These are phyloP conservation scores for Lepidopterella palustris DNA, from an alignment of 495 filamentous ascomycete species.

Conservation along the genomic window DNA sequence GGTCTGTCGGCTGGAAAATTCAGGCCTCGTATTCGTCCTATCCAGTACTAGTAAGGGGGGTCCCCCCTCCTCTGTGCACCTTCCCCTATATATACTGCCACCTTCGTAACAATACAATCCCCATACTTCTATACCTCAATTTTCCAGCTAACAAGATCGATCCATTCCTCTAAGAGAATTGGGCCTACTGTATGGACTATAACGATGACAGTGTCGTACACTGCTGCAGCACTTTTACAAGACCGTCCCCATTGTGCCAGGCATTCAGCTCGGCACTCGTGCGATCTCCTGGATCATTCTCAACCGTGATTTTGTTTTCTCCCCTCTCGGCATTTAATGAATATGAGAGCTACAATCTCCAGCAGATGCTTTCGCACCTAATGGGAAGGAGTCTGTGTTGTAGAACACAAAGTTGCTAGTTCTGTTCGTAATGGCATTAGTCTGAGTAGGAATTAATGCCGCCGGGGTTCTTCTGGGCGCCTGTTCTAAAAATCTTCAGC, in stretches of 20 bases:
- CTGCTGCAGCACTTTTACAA: constrained; percentile 59
- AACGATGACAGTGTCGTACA: constrained; percentile 63
- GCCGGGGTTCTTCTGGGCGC: constrained; percentile 25
- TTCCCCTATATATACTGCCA: no score
- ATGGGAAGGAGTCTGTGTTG: constrained; percentile 52
- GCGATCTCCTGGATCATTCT: constrained; percentile 66
- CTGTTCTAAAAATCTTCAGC: constrained; percentile 28
- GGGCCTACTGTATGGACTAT: constrained; percentile 74
- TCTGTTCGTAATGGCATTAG: constrained; percentile 40
- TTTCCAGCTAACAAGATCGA: no score
- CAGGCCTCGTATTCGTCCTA: no score
- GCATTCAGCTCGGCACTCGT: constrained; percentile 51
- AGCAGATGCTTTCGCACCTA: constrained; percentile 31
- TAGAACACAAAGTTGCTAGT: constrained; percentile 42
- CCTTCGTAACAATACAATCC: no score
- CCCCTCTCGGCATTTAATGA: constrained; percentile 62
- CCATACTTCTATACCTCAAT: no score
- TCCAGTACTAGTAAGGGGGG: no score
- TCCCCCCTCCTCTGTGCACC: no score
- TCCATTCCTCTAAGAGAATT: constrained; percentile 66
- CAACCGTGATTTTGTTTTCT: constrained; percentile 68
- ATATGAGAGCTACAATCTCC: constrained; percentile 46
- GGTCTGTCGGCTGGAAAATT: no score
- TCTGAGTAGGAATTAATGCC: constrained; percentile 28
- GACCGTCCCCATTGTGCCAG: constrained; percentile 65